A percentile compares a stretch with the other conserved stretches of the same genome.
These are phyloP conservation scores for Acanthamoeba lugdunensis DNA, from an alignment of 208 protist species.

Conservation along the genomic window DNA sequence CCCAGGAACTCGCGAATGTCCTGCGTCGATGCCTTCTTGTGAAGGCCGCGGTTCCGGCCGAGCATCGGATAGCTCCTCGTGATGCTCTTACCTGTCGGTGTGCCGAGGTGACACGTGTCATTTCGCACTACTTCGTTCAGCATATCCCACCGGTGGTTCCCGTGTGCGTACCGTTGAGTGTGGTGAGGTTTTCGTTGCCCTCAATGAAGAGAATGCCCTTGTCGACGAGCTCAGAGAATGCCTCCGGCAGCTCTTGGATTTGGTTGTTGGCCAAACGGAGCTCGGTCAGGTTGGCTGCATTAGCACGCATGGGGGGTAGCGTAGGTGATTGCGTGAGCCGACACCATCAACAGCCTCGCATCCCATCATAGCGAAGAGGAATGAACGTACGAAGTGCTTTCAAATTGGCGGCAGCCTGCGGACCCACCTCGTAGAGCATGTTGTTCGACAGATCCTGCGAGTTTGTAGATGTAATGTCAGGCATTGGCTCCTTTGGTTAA, in stretches of 20 bases:
- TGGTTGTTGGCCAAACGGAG: conserved; percentile 14
- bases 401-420: conserved; percentile 16
- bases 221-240: neutral
- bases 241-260: conserved; percentile 14
- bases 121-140: too few species aligned
- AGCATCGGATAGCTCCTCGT: neutral
- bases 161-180: neutral
- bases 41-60: neutral
- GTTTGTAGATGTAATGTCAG: too few species aligned
- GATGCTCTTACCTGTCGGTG: conserved; percentile 6
- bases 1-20: conserved; percentile 60
- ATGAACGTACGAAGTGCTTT: neutral
- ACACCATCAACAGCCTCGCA: neutral
- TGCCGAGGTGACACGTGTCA: neutral
- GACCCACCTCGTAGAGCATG: conserved; percentile 44
- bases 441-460: conserved; percentile 49
- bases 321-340: neutral
- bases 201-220: neutral
- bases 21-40: conserved; percentile 54
- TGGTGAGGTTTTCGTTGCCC: neutral
- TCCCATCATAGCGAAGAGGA: neutral
- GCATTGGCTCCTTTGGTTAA: too few species aligned
- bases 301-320: neutral
- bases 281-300: conserved; percentile 22
- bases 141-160: too few species aligned